A percentile compares a stretch with the other conserved stretches of the same genome.
phyloP scores from a whole-genome alignment of 306 rosid species.

The Gynostemma pentaphyllum region DNA sequence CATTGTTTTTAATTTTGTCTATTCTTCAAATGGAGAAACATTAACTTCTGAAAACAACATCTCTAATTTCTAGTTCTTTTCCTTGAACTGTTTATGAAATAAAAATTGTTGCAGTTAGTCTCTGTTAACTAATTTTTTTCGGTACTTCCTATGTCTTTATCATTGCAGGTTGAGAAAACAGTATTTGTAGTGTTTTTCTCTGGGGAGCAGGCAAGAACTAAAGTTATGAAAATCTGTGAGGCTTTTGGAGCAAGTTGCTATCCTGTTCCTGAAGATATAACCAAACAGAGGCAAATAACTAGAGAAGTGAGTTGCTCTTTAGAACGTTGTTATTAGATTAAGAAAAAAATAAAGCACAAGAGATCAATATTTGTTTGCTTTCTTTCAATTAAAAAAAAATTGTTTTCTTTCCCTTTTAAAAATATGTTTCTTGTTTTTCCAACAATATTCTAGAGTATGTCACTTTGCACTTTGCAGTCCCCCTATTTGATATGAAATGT shows the following conservation, averaged over 20 bases:
- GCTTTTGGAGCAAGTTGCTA: constrained; percentile 97
- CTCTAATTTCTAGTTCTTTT: background rate
- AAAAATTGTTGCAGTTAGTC: background rate
- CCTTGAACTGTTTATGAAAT: background rate
- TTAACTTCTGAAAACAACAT: background rate
- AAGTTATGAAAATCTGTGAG: constrained; percentile 91
- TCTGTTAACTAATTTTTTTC: background rate
- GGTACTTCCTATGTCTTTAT: constrained; percentile 1
- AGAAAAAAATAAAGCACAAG: constrained; percentile 3
- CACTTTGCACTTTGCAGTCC: background rate
- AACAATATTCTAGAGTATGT: background rate
- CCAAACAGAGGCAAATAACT: constrained; percentile 78
- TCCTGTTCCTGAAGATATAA: constrained; percentile 93
- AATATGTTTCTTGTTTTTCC: constrained; percentile 11
- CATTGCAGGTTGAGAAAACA: constrained; percentile 80
- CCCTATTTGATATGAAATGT: background rate
- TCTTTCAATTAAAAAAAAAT: background rate
- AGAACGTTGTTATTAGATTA: constrained; percentile 1
- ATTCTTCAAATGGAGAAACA: background rate
- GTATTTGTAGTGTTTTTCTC: constrained; percentile 95
- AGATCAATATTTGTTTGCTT: constrained; percentile 17
- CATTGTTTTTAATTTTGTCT: background rate
- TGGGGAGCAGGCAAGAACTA: constrained; percentile 88
- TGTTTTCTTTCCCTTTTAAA: too few relatives aligned
- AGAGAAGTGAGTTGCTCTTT: constrained; percentile 63